These are phyloP conservation scores for Saccharomyces hybrid DNA, from an alignment of 1,139 yeast species.

Conservation along the genomic window DNA sequence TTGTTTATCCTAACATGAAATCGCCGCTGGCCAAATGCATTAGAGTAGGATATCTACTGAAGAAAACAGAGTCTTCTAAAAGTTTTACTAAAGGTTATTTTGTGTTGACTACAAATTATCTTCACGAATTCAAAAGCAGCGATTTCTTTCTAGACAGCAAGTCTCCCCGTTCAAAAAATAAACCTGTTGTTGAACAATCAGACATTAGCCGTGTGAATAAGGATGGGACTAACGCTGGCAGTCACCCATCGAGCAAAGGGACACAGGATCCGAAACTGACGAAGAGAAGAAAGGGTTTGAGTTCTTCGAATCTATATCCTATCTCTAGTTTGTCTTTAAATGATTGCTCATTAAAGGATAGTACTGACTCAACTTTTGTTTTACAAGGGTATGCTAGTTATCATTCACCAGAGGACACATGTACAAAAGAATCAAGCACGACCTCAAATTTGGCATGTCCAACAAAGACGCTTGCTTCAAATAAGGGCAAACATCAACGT, in stretches of 20 bases:
- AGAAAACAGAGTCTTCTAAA: slow-evolving; percentile 54
- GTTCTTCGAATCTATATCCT: not conserved
- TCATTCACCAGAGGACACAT: not conserved
- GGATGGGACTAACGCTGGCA: not conserved
- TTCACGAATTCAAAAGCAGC: slow-evolving; percentile 60
- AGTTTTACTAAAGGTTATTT: slow-evolving; percentile 57
- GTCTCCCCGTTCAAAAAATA: slow-evolving; percentile 6
- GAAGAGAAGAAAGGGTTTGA: not conserved
- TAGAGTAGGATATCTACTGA: slow-evolving; percentile 46
- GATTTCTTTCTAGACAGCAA: slow-evolving; percentile 47
- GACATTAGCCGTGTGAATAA: not conserved
- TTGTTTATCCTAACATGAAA: slow-evolving; percentile 45
- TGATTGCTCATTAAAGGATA: not conserved
- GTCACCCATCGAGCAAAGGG: not conserved
- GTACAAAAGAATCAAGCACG: not conserved
- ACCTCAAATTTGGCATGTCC: not conserved
- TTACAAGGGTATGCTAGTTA: not conserved
- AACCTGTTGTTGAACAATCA: slow-evolving; percentile 2
- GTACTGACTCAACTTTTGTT: not conserved
- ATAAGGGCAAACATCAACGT: not conserved
- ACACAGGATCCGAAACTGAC: not conserved
- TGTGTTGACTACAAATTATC: slow-evolving; percentile 57
- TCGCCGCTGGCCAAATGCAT: slow-evolving; percentile 43
- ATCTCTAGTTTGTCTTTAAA: slow-evolving; percentile 1
- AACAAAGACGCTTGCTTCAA: not conserved